Percentiles rank a stretch among this genome's conserved stretches.
Evolutionary conservation across 495 filamentous ascomycete species (phyloP).

Genomic region (Penicillium verhagenii): DNA sequence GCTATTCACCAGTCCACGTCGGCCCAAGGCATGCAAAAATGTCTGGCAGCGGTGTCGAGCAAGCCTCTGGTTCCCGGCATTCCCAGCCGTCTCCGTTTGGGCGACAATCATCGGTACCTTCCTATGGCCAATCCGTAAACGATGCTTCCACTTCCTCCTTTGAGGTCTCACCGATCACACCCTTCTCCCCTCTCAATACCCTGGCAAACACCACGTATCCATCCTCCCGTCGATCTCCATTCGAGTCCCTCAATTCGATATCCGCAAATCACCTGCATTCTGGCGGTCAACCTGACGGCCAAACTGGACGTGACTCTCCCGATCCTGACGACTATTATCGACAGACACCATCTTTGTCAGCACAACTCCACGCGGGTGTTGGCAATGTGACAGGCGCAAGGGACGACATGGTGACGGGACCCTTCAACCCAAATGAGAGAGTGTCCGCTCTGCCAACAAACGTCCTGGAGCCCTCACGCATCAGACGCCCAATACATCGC

Average conservation of each 20-base stretch:
- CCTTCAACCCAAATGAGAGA: slow-evolving; percentile 16
- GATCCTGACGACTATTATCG: slow-evolving; percentile 58
- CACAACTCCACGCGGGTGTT: slow-evolving; percentile 24
- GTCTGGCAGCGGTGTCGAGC: slow-evolving; percentile 46
- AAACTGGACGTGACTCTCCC: slow-evolving; percentile 36
- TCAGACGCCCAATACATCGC: slow-evolving; percentile 27
- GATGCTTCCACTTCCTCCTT: slow-evolving; percentile 21
- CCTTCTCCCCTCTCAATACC: slow-evolving; percentile 26
- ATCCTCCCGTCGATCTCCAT: slow-evolving; percentile 20
- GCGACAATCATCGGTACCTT: slow-evolving; percentile 38
- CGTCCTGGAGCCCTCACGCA: slow-evolving; percentile 23
- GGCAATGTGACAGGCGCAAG: slow-evolving; percentile 26
- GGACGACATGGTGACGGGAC: slow-evolving; percentile 22
- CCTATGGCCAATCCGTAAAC: slow-evolving; percentile 26
- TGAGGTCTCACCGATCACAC: slow-evolving; percentile 24
- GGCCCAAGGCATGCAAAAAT: slow-evolving; percentile 47
- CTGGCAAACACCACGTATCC: slow-evolving; percentile 28
- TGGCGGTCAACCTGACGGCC: slow-evolving; percentile 12
- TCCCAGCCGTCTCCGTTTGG: slow-evolving; percentile 34
- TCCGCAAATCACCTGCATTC: slow-evolving; percentile 23
- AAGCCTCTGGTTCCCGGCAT: slow-evolving; percentile 38
- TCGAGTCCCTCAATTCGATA: slow-evolving; percentile 20
- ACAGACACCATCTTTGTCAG: slow-evolving; percentile 27
- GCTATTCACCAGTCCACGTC: slow-evolving; percentile 34
- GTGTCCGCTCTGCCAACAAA: slow-evolving; percentile 33